phyloP scores from a whole-genome alignment of 225 moss, liverwort and hornwort genomes.

The Lunularia cruciata region DNA sequence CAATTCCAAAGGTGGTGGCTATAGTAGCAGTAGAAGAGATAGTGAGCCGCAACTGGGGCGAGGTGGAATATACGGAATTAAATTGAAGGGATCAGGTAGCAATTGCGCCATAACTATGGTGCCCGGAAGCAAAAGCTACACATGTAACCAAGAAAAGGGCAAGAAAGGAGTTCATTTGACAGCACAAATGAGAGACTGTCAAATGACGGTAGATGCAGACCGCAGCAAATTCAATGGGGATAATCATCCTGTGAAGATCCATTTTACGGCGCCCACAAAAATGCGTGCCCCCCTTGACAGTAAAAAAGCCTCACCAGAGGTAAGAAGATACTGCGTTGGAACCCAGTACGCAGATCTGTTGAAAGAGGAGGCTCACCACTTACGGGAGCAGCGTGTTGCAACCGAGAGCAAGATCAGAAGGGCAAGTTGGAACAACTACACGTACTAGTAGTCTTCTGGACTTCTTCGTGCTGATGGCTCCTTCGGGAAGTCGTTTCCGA shows the following conservation, averaged over 20 bases:
- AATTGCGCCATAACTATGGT: slow-evolving; percentile 36
- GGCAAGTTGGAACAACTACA: slow-evolving; percentile 19
- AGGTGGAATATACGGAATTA: slow-evolving; percentile 30
- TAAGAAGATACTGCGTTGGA: slow-evolving; percentile 43
- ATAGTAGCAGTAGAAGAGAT: background rate
- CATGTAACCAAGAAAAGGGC: slow-evolving; percentile 22
- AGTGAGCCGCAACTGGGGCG: background rate
- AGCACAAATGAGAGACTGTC: slow-evolving; percentile 40
- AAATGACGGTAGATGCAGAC: slow-evolving; percentile 40
- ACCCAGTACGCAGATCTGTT: slow-evolving; percentile 48
- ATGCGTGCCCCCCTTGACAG: slow-evolving; percentile 17
- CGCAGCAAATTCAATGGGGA: slow-evolving; percentile 31
- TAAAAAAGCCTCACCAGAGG: slow-evolving; percentile 27
- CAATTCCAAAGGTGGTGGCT: background rate
- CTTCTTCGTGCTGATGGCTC: too few relatives aligned
- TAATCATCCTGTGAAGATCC: slow-evolving; percentile 33
- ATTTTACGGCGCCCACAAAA: slow-evolving; percentile 32
- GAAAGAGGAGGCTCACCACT: slow-evolving; percentile 38
- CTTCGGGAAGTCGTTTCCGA: too few relatives aligned
- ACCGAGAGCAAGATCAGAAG: slow-evolving; percentile 29
- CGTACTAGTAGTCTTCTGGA: too few relatives aligned
- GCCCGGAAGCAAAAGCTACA: slow-evolving; percentile 40
- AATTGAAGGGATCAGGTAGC: slow-evolving; percentile 26
- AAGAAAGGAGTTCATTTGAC: slow-evolving; percentile 39
- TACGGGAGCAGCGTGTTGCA: slow-evolving; percentile 31